Conservation (phyloP, 805 yeast species). For the Wickerhamiella alocasiicola region DNA sequence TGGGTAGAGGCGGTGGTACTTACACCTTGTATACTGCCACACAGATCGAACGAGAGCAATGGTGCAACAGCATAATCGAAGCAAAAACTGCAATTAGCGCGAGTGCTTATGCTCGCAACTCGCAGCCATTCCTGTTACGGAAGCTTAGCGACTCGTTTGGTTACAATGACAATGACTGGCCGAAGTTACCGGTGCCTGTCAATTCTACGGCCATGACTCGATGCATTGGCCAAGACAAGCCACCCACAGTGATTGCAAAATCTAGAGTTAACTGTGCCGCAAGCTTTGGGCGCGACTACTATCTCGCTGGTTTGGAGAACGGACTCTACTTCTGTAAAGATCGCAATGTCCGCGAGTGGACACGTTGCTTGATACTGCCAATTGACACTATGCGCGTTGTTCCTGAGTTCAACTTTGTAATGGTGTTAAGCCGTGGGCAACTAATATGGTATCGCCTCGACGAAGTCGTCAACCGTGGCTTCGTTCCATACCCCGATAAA, state of each 20-base stretch:
- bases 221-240: slow-evolving; percentile 20
- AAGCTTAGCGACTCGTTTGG: slow-evolving; percentile 52
- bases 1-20: slow-evolving; percentile 25
- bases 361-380: slow-evolving; percentile 39
- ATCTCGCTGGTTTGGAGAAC: slow-evolving; percentile 44
- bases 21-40: slow-evolving; percentile 27
- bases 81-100: slow-evolving; percentile 34
- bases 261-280: slow-evolving; percentile 33
- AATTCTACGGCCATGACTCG: slow-evolving; percentile 27
- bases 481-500: slow-evolving; percentile 11
- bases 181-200: slow-evolving; percentile 24
- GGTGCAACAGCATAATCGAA: slow-evolving; percentile 42
- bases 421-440: slow-evolving; percentile 46
- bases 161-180: slow-evolving; percentile 44
- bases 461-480: slow-evolving; percentile 34
- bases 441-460: slow-evolving; percentile 54
- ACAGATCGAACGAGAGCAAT: slow-evolving; percentile 37
- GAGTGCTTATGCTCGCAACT: slow-evolving; percentile 26
- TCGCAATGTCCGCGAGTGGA: slow-evolving; percentile 37
- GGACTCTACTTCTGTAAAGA: slow-evolving; percentile 45
- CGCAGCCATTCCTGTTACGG: slow-evolving; percentile 43
- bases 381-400: slow-evolving; percentile 53
- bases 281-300: slow-evolving; percentile 29
- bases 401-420: slow-evolving; percentile 40
- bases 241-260: slow-evolving; percentile 24